Evolutionary conservation across 129 eudicot species (phyloP).

Genomic region (Ambrosia trifida): DNA sequence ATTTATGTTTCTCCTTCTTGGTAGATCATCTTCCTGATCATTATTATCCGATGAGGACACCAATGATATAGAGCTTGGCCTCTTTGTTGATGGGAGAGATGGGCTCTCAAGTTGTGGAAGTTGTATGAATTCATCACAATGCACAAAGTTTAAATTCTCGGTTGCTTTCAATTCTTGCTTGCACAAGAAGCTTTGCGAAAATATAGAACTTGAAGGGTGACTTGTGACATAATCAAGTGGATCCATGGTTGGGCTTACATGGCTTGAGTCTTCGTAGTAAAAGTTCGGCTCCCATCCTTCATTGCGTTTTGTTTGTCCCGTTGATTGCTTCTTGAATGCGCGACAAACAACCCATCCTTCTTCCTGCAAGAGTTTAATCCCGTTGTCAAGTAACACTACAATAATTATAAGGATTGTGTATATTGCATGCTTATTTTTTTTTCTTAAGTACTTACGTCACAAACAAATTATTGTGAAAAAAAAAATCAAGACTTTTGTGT

Average conservation of each 20-base stretch:
- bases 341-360: constrained; percentile 99
- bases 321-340: constrained; percentile 82
- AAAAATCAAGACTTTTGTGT: not conserved
- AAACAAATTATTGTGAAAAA: no score
- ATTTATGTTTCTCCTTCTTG: constrained; percentile 12
- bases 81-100: constrained; percentile 51
- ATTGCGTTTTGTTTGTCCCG: constrained; percentile 52
- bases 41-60: constrained; percentile 29
- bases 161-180: constrained; percentile 65
- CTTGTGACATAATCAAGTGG: constrained; percentile 48
- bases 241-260: constrained; percentile 46
- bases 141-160: constrained; percentile 39
- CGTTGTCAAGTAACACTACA: not conserved
- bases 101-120: constrained; percentile 90
- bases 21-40: constrained; percentile 34
- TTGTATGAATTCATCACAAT: constrained; percentile 55
- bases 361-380: constrained; percentile 49
- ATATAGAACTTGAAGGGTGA: constrained; percentile 38
- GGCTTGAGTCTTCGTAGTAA: constrained; percentile 54
- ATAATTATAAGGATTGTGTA: not conserved
- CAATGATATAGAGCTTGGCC: constrained; percentile 44
- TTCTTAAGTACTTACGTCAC: not conserved
- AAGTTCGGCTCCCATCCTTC: constrained; percentile 71
- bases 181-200: constrained; percentile 51
- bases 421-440: not conserved